Evolutionary conservation across 2,329 filamentous ascomycete genomes (phyloP), one percentile per base, ranked within the genome.

Genomic region (Sclerotinia sclerotiorum): DNA sequence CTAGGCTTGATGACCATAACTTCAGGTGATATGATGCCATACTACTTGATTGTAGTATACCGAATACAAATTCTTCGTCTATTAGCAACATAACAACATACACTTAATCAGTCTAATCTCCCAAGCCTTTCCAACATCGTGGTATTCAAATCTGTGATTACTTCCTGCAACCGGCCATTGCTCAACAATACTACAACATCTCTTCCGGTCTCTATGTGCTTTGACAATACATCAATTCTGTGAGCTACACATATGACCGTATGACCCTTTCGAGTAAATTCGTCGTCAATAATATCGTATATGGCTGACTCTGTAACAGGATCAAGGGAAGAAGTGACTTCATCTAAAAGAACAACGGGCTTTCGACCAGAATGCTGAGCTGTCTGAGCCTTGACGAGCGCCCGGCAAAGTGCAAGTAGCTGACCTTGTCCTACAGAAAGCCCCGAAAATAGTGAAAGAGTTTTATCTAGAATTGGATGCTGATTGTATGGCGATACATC

Each of bases 241-340:
- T 67, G 32, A 21, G 46, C 32, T 17, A 67, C 55, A 61, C 46
- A 67, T 27, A 60, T 42, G 3, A 67, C n/a, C 2, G 46, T 67
- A 13, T 60, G 19, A 5, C 46, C 65, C 1, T 51, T 67, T 19
- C 10, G 27, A 6, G 17, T 51, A 44, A 67, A 60, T 5, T 51
- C 54, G 15, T 61, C 32, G 0, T 67, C 44, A 19, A 67, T 60
- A 17, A 67, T 60, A 10, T 17, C n/a, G 5, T 51, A 15, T 6
- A 67, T 51, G 2, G 17, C n/a, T 42, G 17, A 39, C 35, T 67
- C 55, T 10, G 54, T 67, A 8, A 11, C 17, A 4, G 65, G 17
- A 42, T 67, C 55, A 5, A 67, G 17, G 24, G 65, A 60, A 24
- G 44, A 35, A 39, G 55, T 67, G 5, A 60, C 54, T 60, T 67